These are phyloP conservation scores for Fusarium chuoi DNA, from an alignment of 2,329 filamentous ascomycete genomes.

Conservation along the genomic window DNA sequence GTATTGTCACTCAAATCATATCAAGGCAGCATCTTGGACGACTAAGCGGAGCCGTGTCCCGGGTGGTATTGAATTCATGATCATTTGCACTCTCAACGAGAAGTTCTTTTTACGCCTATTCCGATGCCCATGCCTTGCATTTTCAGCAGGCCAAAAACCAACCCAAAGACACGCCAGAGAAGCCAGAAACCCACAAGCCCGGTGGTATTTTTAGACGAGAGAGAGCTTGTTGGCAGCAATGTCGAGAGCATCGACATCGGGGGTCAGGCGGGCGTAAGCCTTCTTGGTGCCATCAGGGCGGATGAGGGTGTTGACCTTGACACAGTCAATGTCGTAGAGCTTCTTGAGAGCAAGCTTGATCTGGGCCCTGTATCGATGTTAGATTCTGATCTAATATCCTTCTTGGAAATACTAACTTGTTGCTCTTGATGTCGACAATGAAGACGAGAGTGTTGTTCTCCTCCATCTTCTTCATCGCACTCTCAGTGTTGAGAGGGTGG, in stretches of 20 bases:
- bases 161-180: conserved; percentile 49
- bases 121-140: conserved; percentile 52
- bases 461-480: conserved; percentile 99
- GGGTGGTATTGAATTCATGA: conserved; percentile 50
- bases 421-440: conserved; percentile 96
- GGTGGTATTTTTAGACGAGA: conserved; percentile 64
- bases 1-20: not conserved
- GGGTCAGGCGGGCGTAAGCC: conserved; percentile 94
- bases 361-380: conserved; percentile 73
- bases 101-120: conserved; percentile 50
- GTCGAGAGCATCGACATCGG: conserved; percentile 98
- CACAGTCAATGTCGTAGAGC: conserved; percentile 96
- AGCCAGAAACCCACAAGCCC: conserved; percentile 41
- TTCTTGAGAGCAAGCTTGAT: conserved; percentile 99
- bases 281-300: conserved; percentile 98
- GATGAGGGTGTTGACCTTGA: conserved; percentile 99
- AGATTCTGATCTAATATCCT: not conserved
- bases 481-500: conserved; percentile 99
- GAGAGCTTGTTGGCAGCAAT: conserved; percentile 99
- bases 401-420: conserved; percentile 61
- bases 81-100: conserved; percentile 50
- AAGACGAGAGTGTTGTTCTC: conserved; percentile 99
- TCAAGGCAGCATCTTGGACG: not conserved
- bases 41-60: conserved; percentile 26
- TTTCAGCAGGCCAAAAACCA: conserved; percentile 53